Conservation (phyloP, 176 grass and related monocot species). For the Calamus simplicifolius region DNA sequence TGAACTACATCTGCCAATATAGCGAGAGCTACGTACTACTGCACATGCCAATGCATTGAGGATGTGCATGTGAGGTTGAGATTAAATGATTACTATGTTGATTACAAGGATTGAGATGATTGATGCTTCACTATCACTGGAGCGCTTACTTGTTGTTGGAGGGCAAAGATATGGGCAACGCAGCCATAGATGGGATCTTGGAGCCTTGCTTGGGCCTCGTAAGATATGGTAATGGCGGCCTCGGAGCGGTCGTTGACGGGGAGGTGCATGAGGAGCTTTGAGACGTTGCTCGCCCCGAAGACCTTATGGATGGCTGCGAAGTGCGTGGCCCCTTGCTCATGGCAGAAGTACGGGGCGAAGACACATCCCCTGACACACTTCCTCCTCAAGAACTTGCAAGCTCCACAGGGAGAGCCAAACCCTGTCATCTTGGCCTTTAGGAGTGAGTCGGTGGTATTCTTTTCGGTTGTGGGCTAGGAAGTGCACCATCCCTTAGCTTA, state of each 20-base stretch:
- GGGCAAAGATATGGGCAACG: constrained; percentile 91
- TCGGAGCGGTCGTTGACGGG: constrained; percentile 69
- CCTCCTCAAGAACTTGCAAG: constrained; percentile 89
- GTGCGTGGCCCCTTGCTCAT: constrained; percentile 84
- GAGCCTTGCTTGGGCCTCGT: constrained; percentile 84
- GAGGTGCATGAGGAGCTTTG: constrained; percentile 84
- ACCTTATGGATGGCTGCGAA: constrained; percentile 98
- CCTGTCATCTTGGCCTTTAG: constrained; percentile 49
- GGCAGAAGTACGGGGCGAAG: constrained; percentile 96
- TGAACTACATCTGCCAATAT: no score
- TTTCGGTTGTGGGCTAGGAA: not conserved
- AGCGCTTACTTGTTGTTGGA: constrained; percentile 76
- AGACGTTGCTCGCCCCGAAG: constrained; percentile 93
- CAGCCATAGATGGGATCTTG: constrained; percentile 94
- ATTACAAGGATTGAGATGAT: no score
- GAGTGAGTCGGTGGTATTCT: not conserved
- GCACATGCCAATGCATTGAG: no score
- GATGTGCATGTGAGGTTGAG: no score
- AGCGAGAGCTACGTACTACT: no score
- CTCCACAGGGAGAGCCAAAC: constrained; percentile 86
- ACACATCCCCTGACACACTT: constrained; percentile 91
- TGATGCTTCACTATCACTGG: no score
- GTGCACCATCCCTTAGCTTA: constrained; percentile 8
- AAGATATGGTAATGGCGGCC: constrained; percentile 87
- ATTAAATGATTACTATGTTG: no score